These are phyloP conservation scores for Trichosporon sp. DNA, from an alignment of 1,284 basidiomycete species.

Conservation along the genomic window DNA sequence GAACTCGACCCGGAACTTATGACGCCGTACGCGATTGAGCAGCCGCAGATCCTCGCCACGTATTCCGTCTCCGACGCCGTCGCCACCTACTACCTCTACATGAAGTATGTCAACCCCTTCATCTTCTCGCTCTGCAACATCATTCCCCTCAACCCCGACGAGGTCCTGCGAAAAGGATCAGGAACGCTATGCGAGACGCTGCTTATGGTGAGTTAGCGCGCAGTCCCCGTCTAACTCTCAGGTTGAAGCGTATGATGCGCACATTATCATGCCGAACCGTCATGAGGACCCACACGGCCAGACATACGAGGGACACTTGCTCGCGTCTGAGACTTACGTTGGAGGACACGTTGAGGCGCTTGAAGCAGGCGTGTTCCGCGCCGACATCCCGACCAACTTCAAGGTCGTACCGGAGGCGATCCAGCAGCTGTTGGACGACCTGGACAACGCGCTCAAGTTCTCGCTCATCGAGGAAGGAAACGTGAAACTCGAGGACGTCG, in stretches of 20 bases:
- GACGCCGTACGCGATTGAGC: constrained; percentile 99
- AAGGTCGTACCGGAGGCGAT: constrained; percentile 87
- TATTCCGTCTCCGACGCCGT: constrained; percentile 99
- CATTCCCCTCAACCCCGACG: constrained; percentile 95
- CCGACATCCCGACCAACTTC: constrained; percentile 94
- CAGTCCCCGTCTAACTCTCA: constrained; percentile 52
- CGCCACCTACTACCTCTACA: constrained; percentile 98
- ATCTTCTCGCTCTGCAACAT: constrained; percentile 99
- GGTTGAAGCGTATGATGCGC: constrained; percentile 91
- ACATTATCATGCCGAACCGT: constrained; percentile 97
- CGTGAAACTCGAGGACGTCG: constrained; percentile 77
- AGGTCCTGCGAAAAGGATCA: constrained; percentile 92
- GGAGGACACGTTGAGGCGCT: constrained; percentile 98
- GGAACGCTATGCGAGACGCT: constrained; percentile 97
- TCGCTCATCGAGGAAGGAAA: constrained; percentile 88
- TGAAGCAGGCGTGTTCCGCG: constrained; percentile 97
- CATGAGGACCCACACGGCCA: constrained; percentile 91
- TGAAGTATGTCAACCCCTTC: constrained; percentile 99
- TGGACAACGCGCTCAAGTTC: constrained; percentile 89
- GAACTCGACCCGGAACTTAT: constrained; percentile 98
- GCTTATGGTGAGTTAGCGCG: constrained; percentile 76
- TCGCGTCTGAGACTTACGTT: constrained; percentile 97
- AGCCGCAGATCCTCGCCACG: constrained; percentile 90
- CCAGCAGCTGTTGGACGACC: constrained; percentile 91
- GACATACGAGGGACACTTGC: constrained; percentile 92